These are phyloP conservation scores for Marasmius fiardii DNA, from an alignment of 1,284 basidiomycete genomes.

Conservation along the genomic window DNA sequence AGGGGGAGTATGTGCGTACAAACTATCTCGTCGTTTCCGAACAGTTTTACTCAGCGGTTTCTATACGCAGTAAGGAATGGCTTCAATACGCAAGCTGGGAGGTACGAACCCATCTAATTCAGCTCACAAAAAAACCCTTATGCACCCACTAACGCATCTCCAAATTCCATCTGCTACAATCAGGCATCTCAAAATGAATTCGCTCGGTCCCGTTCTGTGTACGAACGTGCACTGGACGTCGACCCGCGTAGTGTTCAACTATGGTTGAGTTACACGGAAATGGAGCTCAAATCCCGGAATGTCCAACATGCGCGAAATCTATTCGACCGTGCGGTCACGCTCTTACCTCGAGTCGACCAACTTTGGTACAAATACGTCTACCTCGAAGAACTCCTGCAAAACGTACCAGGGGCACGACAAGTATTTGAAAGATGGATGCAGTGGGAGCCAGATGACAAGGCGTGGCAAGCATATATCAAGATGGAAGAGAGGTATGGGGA, in stretches of 20 bases:
- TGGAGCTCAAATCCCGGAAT: slow-evolving; percentile 96
- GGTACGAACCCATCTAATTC: slow-evolving; percentile 35
- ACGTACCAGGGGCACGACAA: slow-evolving; percentile 92
- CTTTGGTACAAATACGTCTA: slow-evolving; percentile 99
- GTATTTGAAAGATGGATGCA: slow-evolving; percentile 99
- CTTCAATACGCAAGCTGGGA: slow-evolving; percentile 83
- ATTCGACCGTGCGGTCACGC: slow-evolving; percentile 94
- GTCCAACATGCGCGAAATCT: slow-evolving; percentile 96
- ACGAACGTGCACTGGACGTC: slow-evolving; percentile 95
- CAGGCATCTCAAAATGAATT: slow-evolving; percentile 97
- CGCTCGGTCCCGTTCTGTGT: slow-evolving; percentile 89
- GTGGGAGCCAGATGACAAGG: slow-evolving; percentile 99
- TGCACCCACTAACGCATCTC: background rate
- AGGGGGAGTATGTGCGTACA: slow-evolving; percentile 73
- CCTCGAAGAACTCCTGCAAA: slow-evolving; percentile 95
- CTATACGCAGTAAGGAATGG: slow-evolving; percentile 68
- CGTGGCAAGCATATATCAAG: slow-evolving; percentile 98
- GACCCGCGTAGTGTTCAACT: slow-evolving; percentile 87
- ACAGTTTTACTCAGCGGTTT: slow-evolving; percentile 10
- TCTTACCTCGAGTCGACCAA: slow-evolving; percentile 92
- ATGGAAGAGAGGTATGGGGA: slow-evolving; percentile 94
- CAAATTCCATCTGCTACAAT: slow-evolving; percentile 21
- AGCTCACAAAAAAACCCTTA: slow-evolving; percentile 8
- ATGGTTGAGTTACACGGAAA: slow-evolving; percentile 97
- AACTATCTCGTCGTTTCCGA: background rate